These are phyloP conservation scores for Staphylotrichum longicolle DNA, from an alignment of 495 filamentous ascomycete genomes.

Conservation along the genomic window DNA sequence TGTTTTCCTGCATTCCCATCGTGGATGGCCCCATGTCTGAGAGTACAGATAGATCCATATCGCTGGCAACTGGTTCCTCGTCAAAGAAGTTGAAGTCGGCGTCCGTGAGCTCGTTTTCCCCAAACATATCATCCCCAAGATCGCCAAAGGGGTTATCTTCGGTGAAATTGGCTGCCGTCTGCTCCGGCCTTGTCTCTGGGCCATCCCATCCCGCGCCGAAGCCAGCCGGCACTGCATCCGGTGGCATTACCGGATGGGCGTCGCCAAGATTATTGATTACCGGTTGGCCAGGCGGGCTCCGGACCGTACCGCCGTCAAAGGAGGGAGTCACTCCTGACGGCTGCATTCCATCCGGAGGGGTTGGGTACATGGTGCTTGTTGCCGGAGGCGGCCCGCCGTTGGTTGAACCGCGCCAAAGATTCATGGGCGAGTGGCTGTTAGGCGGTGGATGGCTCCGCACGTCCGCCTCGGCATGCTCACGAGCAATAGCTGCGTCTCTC, in stretches of 20 bases:
- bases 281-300: conserved; percentile 46
- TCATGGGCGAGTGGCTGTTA: conserved; percentile 42
- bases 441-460: conserved; percentile 31
- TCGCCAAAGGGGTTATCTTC: conserved; percentile 69
- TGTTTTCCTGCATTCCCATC: conserved; percentile 16
- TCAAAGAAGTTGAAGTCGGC: conserved; percentile 93
- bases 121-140: conserved; percentile 73
- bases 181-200: conserved; percentile 39
- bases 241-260: conserved; percentile 29
- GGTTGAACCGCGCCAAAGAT: conserved; percentile 46
- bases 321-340: conserved; percentile 47
- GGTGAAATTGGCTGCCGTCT: conserved; percentile 37
- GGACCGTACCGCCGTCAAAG: conserved; percentile 45
- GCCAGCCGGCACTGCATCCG: conserved; percentile 22
- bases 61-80: conserved; percentile 41
- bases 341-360: conserved; percentile 74
- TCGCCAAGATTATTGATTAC: conserved; percentile 25
- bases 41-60: conserved; percentile 33
- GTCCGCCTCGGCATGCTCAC: conserved; percentile 44
- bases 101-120: conserved; percentile 77
- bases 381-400: conserved; percentile 51
- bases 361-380: conserved; percentile 75
- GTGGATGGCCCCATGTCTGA: conserved; percentile 17
- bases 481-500: conserved; percentile 47
- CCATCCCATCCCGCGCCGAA: conserved; percentile 39